phyloP scores from a whole-genome alignment of 169 alveolate species.

The Eimeria falciformis region DNA sequence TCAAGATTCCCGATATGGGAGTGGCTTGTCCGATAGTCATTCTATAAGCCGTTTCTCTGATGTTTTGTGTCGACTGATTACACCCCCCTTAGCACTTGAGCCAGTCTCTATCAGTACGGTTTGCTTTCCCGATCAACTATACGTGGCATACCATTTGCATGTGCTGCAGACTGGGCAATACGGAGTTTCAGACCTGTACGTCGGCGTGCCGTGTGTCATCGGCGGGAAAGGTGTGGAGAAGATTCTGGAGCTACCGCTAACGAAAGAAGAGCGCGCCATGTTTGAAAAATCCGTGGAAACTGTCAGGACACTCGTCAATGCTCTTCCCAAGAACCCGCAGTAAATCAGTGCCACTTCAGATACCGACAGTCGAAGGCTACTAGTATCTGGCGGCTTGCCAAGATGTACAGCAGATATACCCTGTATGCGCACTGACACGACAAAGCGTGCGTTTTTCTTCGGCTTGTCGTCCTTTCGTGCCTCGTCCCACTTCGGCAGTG shows the following conservation, averaged over 20 bases:
- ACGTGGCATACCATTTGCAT: not conserved
- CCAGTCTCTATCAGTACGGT: too few relatives aligned
- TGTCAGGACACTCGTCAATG: slow-evolving; percentile 50
- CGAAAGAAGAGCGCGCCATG: slow-evolving; percentile 64
- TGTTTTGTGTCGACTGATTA: too few relatives aligned
- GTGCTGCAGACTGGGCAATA: slow-evolving; percentile 81
- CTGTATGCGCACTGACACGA: not conserved
- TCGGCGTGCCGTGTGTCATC: slow-evolving; percentile 88
- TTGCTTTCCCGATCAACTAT: too few relatives aligned
- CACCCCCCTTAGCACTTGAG: too few relatives aligned
- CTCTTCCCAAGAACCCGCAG: slow-evolving; percentile 55
- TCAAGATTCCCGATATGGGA: not conserved
- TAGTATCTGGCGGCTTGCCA: not conserved
- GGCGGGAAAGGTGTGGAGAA: slow-evolving; percentile 86
- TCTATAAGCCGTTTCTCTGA: too few relatives aligned
- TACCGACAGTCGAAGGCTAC: not conserved
- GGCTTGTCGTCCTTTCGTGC: too few relatives aligned
- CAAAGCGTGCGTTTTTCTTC: too few relatives aligned
- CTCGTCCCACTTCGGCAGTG: not conserved
- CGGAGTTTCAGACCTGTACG: slow-evolving; percentile 85
- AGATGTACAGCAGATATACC: not conserved
- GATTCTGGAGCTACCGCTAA: slow-evolving; percentile 82
- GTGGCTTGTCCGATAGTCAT: not conserved
- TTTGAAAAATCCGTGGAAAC: slow-evolving; percentile 72
- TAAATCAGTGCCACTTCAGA: not conserved